These are phyloP conservation scores for Fusarium neocosmosporiellum DNA, from an alignment of 2,329 filamentous ascomycete species.

Conservation along the genomic window DNA sequence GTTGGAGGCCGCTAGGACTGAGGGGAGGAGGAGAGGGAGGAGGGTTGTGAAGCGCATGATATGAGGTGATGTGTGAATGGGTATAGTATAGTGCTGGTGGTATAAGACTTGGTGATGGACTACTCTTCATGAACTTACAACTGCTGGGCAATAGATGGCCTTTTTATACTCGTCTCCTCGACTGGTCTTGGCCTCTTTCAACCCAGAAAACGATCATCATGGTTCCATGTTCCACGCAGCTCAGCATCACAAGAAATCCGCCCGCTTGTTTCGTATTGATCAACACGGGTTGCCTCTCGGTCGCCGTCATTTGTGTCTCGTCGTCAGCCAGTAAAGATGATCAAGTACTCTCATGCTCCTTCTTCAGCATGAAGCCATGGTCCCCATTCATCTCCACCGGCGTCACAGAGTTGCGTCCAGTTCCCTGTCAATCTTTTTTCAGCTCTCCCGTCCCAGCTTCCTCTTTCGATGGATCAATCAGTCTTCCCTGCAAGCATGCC, in stretches of 20 bases:
- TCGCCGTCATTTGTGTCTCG: background rate
- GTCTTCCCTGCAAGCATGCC: background rate
- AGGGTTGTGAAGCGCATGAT: conserved; percentile 35
- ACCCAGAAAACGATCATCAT: background rate
- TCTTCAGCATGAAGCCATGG: conserved; percentile 24
- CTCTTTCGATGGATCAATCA: background rate
- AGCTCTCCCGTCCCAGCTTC: conserved; percentile 16
- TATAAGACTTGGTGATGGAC: background rate
- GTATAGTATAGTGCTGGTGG: background rate
- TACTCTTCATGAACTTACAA: background rate
- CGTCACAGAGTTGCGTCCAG: conserved; percentile 14
- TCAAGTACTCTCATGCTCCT: background rate
- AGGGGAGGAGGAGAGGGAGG: conserved; percentile 26
- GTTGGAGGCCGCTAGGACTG: conserved; percentile 43
- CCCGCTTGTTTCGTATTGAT: conserved; percentile 25
- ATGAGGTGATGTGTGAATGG: conserved; percentile 24
- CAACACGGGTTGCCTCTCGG: conserved; percentile 3
- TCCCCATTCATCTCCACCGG: background rate
- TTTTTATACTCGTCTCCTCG: conserved; percentile 8
- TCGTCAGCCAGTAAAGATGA: background rate
- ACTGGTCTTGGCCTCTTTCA: background rate
- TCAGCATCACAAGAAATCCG: background rate
- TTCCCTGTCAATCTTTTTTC: conserved; percentile 22
- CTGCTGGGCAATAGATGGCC: background rate
- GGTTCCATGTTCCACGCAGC: conserved; percentile 1